Base-by-base conservation (phyloP, 495 filamentous ascomycete species). In the Letharia columbiana region DNA sequence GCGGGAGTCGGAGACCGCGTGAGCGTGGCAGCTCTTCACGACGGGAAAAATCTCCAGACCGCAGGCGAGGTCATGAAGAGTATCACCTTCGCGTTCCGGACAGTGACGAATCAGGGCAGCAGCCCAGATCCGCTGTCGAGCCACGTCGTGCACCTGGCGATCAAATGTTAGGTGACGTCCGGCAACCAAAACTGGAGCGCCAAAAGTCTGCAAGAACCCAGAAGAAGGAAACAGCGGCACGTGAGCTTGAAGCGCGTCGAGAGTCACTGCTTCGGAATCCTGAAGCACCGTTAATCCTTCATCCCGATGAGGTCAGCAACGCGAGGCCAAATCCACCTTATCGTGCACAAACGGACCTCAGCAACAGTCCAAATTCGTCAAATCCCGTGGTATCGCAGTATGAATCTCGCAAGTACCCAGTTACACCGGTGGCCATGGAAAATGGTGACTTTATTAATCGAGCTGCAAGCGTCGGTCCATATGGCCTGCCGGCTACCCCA, bases 171-270 rank as follows among this genome's bases (percentile, higher is more conserved):
- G 44, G 35, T n/a, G 61, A 52, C n/a, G 20, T 49, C 23, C 58
- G 63, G 35, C 42, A 60, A 49, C 59, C 65, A n/a, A 60, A 45
- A 31, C 40, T 62, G 6, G 41, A 65, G 37, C 66, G 67, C 35
- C 61, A 67, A 71, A 67, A 77, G 68, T 57, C 64, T 58, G 83
- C 84, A 67, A 74, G 80, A 50, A 78, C 80, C 58, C 71, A 81
- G 54, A 87, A 87, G 76, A 91, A 88, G 76, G 90, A 92, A 69
- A 76, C 88, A 37, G 91, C 91, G 18, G 90, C 90, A 11, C 87
- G 88, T 62, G 91, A 96, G 76, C 82, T 96, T 35, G 91, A 96
- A 77, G 89, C 92, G 66, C 85, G 91, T 28, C 84, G 91, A 57
- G 83, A 89, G 68, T 96, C 91, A 33, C 83, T 96, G 18, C 89